Evolutionary conservation across 2,329 filamentous ascomycete genomes (phyloP), one percentile per base, ranked within the genome.

Genomic region (Colletotrichum sp.): DNA sequence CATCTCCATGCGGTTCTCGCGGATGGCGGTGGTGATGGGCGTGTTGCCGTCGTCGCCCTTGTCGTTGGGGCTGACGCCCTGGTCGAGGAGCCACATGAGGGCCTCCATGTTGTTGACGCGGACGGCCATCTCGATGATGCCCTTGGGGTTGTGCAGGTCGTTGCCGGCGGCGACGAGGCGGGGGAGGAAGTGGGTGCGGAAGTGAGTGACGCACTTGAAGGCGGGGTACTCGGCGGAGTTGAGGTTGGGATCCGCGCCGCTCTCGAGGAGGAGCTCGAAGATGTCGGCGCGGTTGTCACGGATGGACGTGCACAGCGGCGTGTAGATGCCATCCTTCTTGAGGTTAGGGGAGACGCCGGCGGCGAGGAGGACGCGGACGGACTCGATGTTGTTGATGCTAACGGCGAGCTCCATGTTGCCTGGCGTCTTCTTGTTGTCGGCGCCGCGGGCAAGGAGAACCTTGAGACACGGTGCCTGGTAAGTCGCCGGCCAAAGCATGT

Each of bases 171-270:
- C 88, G 0, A 93, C 85, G 1, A 94, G 86, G 8, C 88, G 84
- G 0, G 91, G 90, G 0, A 94, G 86, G 79, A 91, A 90, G 22
- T 93, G 90, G 0, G 90, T 84, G 28, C 92, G 88, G 80, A 91
- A 88, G 80, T 94, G 92, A 0, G 92, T 93, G 28, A 94, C 88
- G 76, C 92, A 94, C 81, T 94, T 94, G 87, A 92, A 94, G 6
- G 89, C 86, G 0, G 93, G 93, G 79, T 92, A 93, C 79, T 94
- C 92, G 61, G 90, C 88, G 1, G 92, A 91, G 8, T 88, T 88
- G 0, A 91, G 81, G 78, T 94, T 94, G 16, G 92, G 91, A 76
- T 93, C 89, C 1, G 92, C 93, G 5, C 90, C 89, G 78, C 88
- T 87, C 65, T 82, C 81, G 18, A 92, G 84, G 6, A 94, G 87